Evolutionary conservation across 2,329 filamentous ascomycete genomes (phyloP), one percentile per base, ranked within the genome.

Genomic region (Microcyclospora pomicola): DNA sequence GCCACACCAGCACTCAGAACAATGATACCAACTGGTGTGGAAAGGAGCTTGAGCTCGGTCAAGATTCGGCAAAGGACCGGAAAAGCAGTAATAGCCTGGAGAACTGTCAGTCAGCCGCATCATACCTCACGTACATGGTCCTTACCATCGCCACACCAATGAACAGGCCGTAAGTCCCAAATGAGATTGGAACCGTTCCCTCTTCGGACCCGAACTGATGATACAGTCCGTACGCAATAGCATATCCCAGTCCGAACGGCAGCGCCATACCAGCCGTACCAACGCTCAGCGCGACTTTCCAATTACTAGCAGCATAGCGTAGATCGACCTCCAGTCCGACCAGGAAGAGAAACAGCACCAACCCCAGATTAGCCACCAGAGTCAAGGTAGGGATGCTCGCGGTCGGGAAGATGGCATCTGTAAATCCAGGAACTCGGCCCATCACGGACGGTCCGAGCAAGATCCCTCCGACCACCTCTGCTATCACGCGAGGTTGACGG

Each of bases 111-210:
- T 24, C 19, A 24, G 4, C 5, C 7, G 19, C 19, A 5, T 7
- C 4, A 24, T 24, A 24, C 7, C 19, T 24, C 10, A 6, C 13
- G 51, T 65, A 49, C 57, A 74, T 85, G 1, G 88, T 95, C 49
- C 96, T 96, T 19, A 86, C 82, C 60, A 95, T 79, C 0, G 88
- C 88, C 37, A 93, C 87, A 59, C 87, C 88, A 46, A 95, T 82
- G 56, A 96, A 96, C 15, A 86, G 68, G 59, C 77, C 67, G 47
- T 73, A 81, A 2, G 74, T 69, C 2, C 71, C 69, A 53, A 80
- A 80, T 12, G 62, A 59, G 35, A 81, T 74, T 0, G 64, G 65
- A n/a, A 71, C 68, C 7, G 68, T 69, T 4, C 65, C 68, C 0
- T 65, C 54, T 36, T 79, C 75, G 42, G 65, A 48, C 5, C 66